phyloP scores from a whole-genome alignment of 1,284 basidiomycete genomes.

The Cystobasidium slooffiae region DNA sequence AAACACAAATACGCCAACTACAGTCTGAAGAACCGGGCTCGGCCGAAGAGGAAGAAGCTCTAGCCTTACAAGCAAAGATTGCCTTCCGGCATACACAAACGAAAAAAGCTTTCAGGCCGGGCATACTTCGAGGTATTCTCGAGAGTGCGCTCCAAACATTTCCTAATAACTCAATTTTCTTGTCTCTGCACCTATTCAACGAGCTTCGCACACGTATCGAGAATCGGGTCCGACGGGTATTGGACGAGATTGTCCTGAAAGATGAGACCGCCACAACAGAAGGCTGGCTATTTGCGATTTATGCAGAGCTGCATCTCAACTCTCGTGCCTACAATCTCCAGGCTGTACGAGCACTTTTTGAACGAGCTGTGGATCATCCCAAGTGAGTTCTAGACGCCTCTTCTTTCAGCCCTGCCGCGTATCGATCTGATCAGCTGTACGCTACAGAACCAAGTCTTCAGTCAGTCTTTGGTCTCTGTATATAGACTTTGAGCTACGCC shows the following conservation, averaged over 20 bases:
- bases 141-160: conserved; percentile 65
- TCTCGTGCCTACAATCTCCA: conserved; percentile 46
- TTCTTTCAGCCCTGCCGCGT: conserved; percentile 17
- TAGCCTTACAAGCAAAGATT: conserved; percentile 65
- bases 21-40: conserved; percentile 45
- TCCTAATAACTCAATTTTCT: conserved; percentile 72
- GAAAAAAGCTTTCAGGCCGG: conserved; percentile 67
- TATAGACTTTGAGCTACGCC: conserved; percentile 78
- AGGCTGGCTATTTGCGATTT: conserved; percentile 54
- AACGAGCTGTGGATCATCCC: conserved; percentile 51
- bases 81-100: conserved; percentile 67
- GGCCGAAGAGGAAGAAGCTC: conserved; percentile 65
- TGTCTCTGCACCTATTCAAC: conserved; percentile 76
- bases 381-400: conserved; percentile 5
- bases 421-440: conserved; percentile 24
- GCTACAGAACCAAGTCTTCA: conserved; percentile 68
- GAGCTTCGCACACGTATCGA: conserved; percentile 59
- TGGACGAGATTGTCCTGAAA: conserved; percentile 67
- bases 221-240: conserved; percentile 69
- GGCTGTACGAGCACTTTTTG: conserved; percentile 52
- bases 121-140: conserved; percentile 66
- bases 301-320: conserved; percentile 53
- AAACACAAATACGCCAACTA: conserved; percentile 55
- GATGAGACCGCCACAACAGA: conserved; percentile 64
- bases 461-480: conserved; percentile 75